These are phyloP conservation scores for Poa annua DNA, from an alignment of 176 grass and related monocot species.

Conservation along the genomic window DNA sequence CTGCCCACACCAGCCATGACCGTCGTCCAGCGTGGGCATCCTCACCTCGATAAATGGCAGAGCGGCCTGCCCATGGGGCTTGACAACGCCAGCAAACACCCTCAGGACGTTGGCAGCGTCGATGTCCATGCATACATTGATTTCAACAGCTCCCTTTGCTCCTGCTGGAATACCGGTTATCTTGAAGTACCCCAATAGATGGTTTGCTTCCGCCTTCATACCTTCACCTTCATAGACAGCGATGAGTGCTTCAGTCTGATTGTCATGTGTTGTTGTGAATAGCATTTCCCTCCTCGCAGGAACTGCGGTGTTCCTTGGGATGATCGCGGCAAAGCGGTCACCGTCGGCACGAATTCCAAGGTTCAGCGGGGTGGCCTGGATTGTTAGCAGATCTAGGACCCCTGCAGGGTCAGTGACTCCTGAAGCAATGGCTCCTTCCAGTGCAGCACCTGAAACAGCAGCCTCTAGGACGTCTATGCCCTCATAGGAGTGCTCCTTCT, in stretches of 20 bases:
- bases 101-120: slow-evolving; percentile 58
- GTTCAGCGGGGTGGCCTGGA: slow-evolving; percentile 62
- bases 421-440: slow-evolving; percentile 73
- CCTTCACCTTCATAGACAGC: slow-evolving; percentile 71
- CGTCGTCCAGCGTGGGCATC: slow-evolving; percentile 70
- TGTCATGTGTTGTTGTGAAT: slow-evolving; percentile 58
- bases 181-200: slow-evolving; percentile 73
- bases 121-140: slow-evolving; percentile 76
- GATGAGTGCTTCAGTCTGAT: slow-evolving; percentile 59
- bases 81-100: slow-evolving; percentile 51
- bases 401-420: slow-evolving; percentile 59
- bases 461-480: slow-evolving; percentile 60
- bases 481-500: slow-evolving; percentile 45
- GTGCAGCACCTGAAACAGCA: slow-evolving; percentile 64
- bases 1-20: slow-evolving; percentile 64
- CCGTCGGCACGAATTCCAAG: slow-evolving; percentile 55
- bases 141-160: slow-evolving; percentile 50
- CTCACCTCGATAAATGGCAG: slow-evolving; percentile 65
- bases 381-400: slow-evolving; percentile 63
- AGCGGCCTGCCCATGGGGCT: slow-evolving; percentile 23
- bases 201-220: slow-evolving; percentile 52
- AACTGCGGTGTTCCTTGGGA: slow-evolving; percentile 61
- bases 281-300: slow-evolving; percentile 67
- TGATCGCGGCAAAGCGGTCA: slow-evolving; percentile 29
- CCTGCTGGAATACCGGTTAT: slow-evolving; percentile 56